Base-by-base conservation (phyloP, 768 basidiomycete species). In the Coprinellus micaceus region DNA sequence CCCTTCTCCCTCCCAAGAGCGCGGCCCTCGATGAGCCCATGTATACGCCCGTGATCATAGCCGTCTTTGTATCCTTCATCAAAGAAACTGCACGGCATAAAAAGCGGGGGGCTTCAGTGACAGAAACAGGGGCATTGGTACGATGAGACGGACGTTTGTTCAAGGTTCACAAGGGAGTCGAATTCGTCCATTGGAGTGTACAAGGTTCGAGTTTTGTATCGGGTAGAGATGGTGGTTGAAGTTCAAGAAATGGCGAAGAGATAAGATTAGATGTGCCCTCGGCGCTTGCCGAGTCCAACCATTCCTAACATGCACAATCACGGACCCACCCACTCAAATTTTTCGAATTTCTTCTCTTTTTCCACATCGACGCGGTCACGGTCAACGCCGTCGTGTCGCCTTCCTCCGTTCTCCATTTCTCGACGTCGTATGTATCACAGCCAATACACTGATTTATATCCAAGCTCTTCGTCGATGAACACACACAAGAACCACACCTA, bases 21-120 rank as follows among this genome's bases (percentile, higher is more conserved):
- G 13, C 94, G 79, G 9, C 96, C 96, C 69, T 99, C 94, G 58
- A 94, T 92, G 24, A 91, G 71, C 2, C 96, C 94, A 63, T 96
- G 94, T 5, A 94, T 82, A 39, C 85, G 80, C 1, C 96, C 96
- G 68, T 98, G 96, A 0, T 77, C 84, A 65, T 81, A 82, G 2
- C 96, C 95, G 54, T 88, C 85, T 57, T 77, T 63, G 66, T 89
- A 89, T 9, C 95, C 96, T 2, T 77, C 66, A 53, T 88, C 80
- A 68, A 88, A 97, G 72, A 95, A 96, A 45, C 91, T 92, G 13
- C 33, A 13, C 33, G 62, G 26, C 63, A 49, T 6, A 33, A 22
- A 3, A 22, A 11, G 25, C 21, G 53, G 49, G 17, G 7, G 15
- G 33, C 2, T 22, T 47, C 25, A 30, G 55, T 21, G 26, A n/a